Conservation (phyloP, 2,329 filamentous ascomycete genomes). For the Aspergillus pseudotamarii region DNA sequence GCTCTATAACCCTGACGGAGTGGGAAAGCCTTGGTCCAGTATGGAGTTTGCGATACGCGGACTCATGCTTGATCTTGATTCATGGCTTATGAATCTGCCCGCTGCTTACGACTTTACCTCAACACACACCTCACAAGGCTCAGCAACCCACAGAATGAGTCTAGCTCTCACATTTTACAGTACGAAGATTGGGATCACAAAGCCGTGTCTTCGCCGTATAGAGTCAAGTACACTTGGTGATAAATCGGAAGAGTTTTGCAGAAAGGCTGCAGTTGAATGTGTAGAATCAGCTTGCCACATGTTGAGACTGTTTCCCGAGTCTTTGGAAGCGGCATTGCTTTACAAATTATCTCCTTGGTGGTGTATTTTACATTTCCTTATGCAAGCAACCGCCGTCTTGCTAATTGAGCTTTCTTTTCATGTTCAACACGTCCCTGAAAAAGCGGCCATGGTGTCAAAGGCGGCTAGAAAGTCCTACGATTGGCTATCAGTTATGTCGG, state of each 20-base stretch:
- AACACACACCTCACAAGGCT: conserved; percentile 38
- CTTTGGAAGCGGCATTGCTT: conserved; percentile 39
- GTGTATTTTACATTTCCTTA: conserved; percentile 48
- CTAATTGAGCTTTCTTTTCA: conserved; percentile 48
- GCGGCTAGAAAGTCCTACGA: conserved; percentile 39
- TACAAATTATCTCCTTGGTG: conserved; percentile 48
- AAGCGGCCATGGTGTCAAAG: conserved; percentile 38
- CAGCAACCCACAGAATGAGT: conserved; percentile 39
- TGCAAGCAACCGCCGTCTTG: conserved; percentile 48
- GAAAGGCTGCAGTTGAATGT: conserved; percentile 42
- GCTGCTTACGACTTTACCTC: conserved; percentile 44
- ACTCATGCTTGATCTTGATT: conserved; percentile 41
- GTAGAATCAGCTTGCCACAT: conserved; percentile 47
- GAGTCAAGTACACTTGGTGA: conserved; percentile 37
- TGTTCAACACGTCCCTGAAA: conserved; percentile 47
- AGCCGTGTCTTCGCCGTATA: conserved; percentile 46
- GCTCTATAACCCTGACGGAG: conserved; percentile 43
- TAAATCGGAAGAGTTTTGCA: conserved; percentile 41
- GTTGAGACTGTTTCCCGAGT: conserved; percentile 44
- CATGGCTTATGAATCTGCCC: conserved; percentile 45
- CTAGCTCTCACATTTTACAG: conserved; percentile 49
- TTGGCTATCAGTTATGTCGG: conserved; percentile 37
- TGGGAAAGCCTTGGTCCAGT: conserved; percentile 40
- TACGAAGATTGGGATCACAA: conserved; percentile 45
- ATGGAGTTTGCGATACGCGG: conserved; percentile 42